Conservation (phyloP, 1,284 basidiomycete genomes). For the Neonothopanus nambi region DNA sequence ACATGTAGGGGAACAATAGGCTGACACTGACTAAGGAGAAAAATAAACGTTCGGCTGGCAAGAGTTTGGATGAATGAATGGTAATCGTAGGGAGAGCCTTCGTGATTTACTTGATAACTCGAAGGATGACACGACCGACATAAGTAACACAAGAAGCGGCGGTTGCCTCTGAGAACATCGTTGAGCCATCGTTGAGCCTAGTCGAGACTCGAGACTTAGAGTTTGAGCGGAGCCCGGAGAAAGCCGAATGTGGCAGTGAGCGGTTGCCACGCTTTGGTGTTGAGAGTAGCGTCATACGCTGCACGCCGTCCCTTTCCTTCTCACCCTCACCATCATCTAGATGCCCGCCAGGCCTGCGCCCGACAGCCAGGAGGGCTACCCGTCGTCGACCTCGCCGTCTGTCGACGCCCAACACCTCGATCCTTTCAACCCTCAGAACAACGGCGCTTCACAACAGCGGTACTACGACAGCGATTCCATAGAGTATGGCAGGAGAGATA, state of each 20-base stretch:
- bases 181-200: no score
- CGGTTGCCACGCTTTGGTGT: constrained; percentile 3
- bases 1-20: no score
- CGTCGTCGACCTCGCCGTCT: constrained; percentile 41
- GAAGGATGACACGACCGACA: no score
- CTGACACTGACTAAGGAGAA: no score
- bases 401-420: constrained; percentile 46
- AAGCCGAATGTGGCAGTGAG: not conserved
- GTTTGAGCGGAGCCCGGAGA: not conserved
- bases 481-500: constrained; percentile 62
- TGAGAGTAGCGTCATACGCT: constrained; percentile 6
- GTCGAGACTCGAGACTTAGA: not conserved
- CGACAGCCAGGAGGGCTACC: constrained; percentile 47
- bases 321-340: no score
- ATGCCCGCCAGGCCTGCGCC: constrained; percentile 45
- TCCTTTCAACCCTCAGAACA: constrained; percentile 51
- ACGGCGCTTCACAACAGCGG: constrained; percentile 42
- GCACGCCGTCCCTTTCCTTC: constrained; percentile 16
- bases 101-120: no score
- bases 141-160: no score
- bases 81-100: no score
- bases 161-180: no score
- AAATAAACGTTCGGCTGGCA: no score
- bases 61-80: no score
- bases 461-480: constrained; percentile 79